Evolutionary conservation across 805 yeast species (phyloP), one percentile per base, ranked within the genome.

Genomic region (Jamesozyma lodderae): DNA sequence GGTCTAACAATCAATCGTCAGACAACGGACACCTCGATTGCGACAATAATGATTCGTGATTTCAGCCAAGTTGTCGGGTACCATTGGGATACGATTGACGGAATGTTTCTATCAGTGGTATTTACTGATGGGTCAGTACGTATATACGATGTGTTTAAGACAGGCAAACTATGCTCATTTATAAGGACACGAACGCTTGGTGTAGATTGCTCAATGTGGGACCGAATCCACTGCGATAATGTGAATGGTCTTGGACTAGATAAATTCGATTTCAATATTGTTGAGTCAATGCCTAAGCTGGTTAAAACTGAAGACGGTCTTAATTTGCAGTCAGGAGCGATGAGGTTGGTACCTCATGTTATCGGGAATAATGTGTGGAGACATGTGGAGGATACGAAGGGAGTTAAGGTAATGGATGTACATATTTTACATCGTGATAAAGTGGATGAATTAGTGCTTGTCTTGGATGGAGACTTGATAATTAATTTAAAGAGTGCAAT

Each of bases 101-200:
- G 60, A 4, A 47, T 41, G 33, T 62, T 75, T 23, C 44, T 79
- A 24, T 70, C 76, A 6, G 52, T 77, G 2, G 63, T 75, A 8
- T 53, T 53, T 21, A 42, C 37, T 8, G 59, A 72, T 56, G 81
- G 79, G 40, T 41, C 63, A 40, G 54, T 77, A 4, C 65, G 74
- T 63, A 67, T 77, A 8, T 73, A 70, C 45, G 67, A 84, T 34
- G 55, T 42, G 10, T 44, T 51, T 14, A 40, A 44, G 16, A 46
- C 45, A 9, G 60, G 59, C 11, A 54, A 51, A 36, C 30, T 55
- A 17, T 38, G 51, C 13, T 44, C 53, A 7, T 41, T 52, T 26
- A 6, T 26, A 16, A 8, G 29, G 29, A 26, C 3, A 41, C 46
- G 17, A 51, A 47, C 28, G 34, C 47, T 9, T 40, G 41, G 25